Base-by-base conservation (phyloP, 1,139 yeast genomes). In the Pichia kudriavzevii region DNA sequence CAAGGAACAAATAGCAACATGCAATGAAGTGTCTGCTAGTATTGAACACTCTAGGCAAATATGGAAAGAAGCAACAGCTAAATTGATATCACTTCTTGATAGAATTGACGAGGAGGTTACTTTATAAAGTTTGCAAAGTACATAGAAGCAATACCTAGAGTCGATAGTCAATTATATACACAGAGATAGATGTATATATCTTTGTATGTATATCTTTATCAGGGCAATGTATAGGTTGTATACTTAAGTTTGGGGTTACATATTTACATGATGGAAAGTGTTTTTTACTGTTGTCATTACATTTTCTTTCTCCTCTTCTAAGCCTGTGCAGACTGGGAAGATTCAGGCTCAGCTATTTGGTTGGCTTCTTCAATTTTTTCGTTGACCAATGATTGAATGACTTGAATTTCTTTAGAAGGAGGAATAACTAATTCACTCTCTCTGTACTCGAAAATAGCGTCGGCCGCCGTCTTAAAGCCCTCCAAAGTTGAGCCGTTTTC, bases 401-500 rank as follows among this genome's bases (percentile, higher is more conserved):
- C 59, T 32, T 43, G 48, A 29, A 55, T 49, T 41, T 56, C 61
- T 37, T 55, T 55, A 19, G 55, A 52, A 30, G 50, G 53, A 16
- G 60, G 60, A 32, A 56, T 50, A 26, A 42, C 44, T 23, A 55
- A 45, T n/a, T 47, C 50, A 32, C 51, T 49, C 30, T 42, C 36
- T 43, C 61, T 52, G 41, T 56, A 56, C 34, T 53, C 59, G 18
- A 48, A 46, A 32, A 56, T 56, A 42, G 52, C 53, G 19, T 44
- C 44, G 34, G 54, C 46, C 5, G 60, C 61, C 31, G 43, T 52
- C 28, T 52, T 43, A 31, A 56, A 49, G n/a, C 61, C 61, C 33
- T 56, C 59, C 7, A 38, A 36, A 11, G 59, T 50, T 20, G 60
- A 56, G 31, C 55, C 51, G 41, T 53, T 59, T 42, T 56, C 60